These are phyloP conservation scores for Trichoderma afroharzianum DNA, from an alignment of 2,329 filamentous ascomycete genomes.

Conservation along the genomic window DNA sequence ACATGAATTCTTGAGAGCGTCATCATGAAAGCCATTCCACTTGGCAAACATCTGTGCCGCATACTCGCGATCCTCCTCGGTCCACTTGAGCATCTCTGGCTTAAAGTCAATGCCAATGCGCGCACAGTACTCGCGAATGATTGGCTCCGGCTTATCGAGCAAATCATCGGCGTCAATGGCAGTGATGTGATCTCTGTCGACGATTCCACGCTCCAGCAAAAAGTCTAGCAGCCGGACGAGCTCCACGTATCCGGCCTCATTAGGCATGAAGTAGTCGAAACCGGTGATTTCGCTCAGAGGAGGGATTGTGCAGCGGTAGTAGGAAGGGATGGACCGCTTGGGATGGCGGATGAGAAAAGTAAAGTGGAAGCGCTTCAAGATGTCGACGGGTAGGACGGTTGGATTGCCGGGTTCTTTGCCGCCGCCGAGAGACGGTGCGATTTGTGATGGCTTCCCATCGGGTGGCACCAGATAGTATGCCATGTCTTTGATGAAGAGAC, in stretches of 20 bases:
- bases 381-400: slow-evolving; percentile 72
- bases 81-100: slow-evolving; percentile 80
- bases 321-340: slow-evolving; percentile 85
- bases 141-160: slow-evolving; percentile 74
- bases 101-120: slow-evolving; percentile 74
- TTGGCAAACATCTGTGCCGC: slow-evolving; percentile 83
- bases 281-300: slow-evolving; percentile 79
- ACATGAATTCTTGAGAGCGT: slow-evolving; percentile 78
- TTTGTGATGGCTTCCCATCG: slow-evolving; percentile 59
- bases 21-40: slow-evolving; percentile 96
- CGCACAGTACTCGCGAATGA: slow-evolving; percentile 76
- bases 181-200: slow-evolving; percentile 73
- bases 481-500: slow-evolving; percentile 98
- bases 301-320: slow-evolving; percentile 89
- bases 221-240: slow-evolving; percentile 85
- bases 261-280: slow-evolving; percentile 81
- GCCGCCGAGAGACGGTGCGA: slow-evolving; percentile 77
- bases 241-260: slow-evolving; percentile 87
- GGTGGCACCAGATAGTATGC: slow-evolving; percentile 86
- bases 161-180: slow-evolving; percentile 93
- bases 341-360: slow-evolving; percentile 96
- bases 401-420: slow-evolving; percentile 69
- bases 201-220: slow-evolving; percentile 62
- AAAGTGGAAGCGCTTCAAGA: slow-evolving; percentile 82
- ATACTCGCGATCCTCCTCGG: slow-evolving; percentile 67